Percentiles rank a stretch among this genome's conserved stretches.
Evolutionary conservation across 2,329 filamentous ascomycete genomes (phyloP).

Genomic region (Ophiostoma tasmaniense): DNA sequence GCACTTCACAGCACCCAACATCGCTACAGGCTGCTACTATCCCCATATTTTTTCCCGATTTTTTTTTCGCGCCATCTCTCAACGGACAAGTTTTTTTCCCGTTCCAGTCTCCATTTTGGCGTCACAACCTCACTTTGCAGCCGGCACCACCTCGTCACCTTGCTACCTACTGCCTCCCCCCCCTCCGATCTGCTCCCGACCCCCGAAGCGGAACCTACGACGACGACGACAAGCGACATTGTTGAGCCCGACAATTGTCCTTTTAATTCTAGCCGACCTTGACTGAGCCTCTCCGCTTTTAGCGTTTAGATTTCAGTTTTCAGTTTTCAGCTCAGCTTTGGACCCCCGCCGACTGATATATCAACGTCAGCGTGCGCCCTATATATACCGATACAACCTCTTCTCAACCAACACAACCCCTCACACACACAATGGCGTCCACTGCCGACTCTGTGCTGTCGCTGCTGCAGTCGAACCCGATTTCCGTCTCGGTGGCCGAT

Average conservation of each 20-base stretch:
- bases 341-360: not conserved
- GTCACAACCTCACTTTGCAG: conserved; percentile 11
- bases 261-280: too few relatives aligned
- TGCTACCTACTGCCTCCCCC: not conserved
- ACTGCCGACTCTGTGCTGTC: conserved; percentile 45
- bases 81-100: conserved; percentile 18
- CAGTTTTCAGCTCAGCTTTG: not conserved
- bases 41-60: conserved; percentile 18
- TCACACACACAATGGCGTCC: conserved; percentile 38
- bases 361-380: not conserved
- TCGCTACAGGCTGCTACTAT: conserved; percentile 8
- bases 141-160: not conserved
- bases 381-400: not conserved
- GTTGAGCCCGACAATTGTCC: not conserved
- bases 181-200: not conserved
- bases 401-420: not conserved
- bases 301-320: not conserved
- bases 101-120: conserved; percentile 13
- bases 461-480: conserved; percentile 65
- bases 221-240: not conserved
- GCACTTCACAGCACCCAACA: not conserved
- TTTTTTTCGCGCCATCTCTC: conserved; percentile 17
- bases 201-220: not conserved
- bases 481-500: conserved; percentile 62
- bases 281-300: not conserved